Conservation (phyloP, 177 flowering plant genomes). For the Vitis hybrid region DNA sequence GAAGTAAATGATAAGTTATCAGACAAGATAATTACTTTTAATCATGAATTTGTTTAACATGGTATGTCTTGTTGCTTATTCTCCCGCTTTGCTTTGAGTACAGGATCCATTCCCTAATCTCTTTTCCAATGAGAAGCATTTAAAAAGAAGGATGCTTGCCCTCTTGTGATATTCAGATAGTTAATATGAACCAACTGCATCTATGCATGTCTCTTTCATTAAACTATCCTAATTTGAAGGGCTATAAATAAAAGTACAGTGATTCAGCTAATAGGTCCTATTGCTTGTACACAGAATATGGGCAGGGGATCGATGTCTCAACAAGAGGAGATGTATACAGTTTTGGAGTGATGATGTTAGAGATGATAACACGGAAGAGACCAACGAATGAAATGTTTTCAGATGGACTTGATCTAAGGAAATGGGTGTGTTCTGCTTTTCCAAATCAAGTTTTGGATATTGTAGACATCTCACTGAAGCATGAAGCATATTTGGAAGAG, state of each 20-base stretch:
- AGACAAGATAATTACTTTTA: background rate
- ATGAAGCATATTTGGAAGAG: no score
- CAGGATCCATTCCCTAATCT: no score
- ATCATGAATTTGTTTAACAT: no score
- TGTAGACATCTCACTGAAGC: background rate
- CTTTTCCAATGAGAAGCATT: no score
- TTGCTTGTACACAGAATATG: background rate
- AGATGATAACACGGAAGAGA: background rate
- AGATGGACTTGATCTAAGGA: slow-evolving; percentile 1
- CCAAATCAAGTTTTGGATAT: slow-evolving; percentile 1
- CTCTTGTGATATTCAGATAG: no score
- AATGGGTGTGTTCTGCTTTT: background rate
- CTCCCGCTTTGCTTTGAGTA: no score
- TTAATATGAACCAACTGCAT: no score
- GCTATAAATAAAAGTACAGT: background rate
- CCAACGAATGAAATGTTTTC: background rate
- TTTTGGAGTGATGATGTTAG: background rate
- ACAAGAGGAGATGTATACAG: background rate
- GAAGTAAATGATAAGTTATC: background rate
- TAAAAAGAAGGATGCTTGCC: no score
- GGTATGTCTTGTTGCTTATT: no score
- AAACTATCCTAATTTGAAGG: no score
- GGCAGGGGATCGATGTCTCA: background rate
- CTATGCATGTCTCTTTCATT: no score
- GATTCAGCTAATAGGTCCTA: background rate